Evolutionary conservation across 768 basidiomycete species (phyloP).

Genomic region (Termitomyces heimii): DNA sequence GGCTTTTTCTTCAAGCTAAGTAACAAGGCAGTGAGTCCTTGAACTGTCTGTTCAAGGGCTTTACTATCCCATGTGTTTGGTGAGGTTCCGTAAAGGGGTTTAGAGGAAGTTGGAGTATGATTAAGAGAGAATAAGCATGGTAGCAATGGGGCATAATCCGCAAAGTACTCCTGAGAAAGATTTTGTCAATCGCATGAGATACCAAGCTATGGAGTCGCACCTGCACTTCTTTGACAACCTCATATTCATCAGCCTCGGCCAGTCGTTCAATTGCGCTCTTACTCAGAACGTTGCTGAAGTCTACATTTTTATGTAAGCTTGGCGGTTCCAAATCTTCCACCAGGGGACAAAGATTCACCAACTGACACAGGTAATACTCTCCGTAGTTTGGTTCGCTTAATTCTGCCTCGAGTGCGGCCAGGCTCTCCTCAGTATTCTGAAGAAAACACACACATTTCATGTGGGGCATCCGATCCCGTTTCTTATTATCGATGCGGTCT

Average conservation of each 20-base stretch:
- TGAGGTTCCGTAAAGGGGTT: conserved; percentile 67
- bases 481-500: conserved; percentile 93
- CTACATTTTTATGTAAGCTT: conserved; percentile 36
- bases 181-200: neutral
- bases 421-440: conserved; percentile 73
- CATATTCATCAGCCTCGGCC: conserved; percentile 92
- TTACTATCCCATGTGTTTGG: conserved; percentile 68
- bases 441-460: conserved; percentile 97
- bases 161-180: conserved; percentile 83
- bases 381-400: conserved; percentile 90
- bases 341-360: conserved; percentile 49
- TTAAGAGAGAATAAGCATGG: conserved; percentile 87
- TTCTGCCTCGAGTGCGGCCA: conserved; percentile 80
- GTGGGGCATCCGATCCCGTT: conserved; percentile 88
- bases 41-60: conserved; percentile 73
- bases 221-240: conserved; percentile 96
- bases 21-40: conserved; percentile 79
- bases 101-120: conserved; percentile 54
- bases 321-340: conserved; percentile 11
- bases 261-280: conserved; percentile 89
- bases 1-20: conserved; percentile 97
- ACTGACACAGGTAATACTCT: conserved; percentile 99
- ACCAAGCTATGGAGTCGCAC: conserved; percentile 33
- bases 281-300: conserved; percentile 91
- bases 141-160: conserved; percentile 87